Evolutionary conservation across 169 alveolate genomes (phyloP).

Genomic region (Plasmodium malariae): DNA sequence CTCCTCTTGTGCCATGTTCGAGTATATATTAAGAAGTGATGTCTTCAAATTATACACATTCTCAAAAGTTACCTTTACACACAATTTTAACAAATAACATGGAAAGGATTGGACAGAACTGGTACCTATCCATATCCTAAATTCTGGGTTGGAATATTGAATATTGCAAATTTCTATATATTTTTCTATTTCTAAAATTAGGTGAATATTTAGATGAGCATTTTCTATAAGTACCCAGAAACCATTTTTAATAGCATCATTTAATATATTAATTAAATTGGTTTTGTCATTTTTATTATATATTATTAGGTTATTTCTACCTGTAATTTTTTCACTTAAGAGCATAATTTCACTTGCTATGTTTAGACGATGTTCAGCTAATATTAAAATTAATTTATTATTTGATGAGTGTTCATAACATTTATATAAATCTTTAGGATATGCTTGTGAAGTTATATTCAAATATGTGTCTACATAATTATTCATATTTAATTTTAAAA

Average conservation of each 20-base stretch:
- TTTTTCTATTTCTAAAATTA: conserved; percentile 71
- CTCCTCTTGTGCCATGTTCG: conserved; percentile 24
- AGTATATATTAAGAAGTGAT: conserved; percentile 33
- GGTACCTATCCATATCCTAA: conserved; percentile 75
- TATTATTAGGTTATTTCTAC: conserved; percentile 60
- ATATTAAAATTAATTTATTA: conserved; percentile 46
- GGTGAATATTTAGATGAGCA: conserved; percentile 70
- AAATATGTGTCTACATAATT: conserved; percentile 55
- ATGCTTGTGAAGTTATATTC: conserved; percentile 37
- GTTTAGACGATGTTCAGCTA: conserved; percentile 55
- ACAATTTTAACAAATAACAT: conserved; percentile 54
- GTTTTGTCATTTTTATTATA: conserved; percentile 59
- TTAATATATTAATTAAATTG: conserved; percentile 49
- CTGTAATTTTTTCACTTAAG: conserved; percentile 70
- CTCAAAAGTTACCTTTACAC: conserved; percentile 70
- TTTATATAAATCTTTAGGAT: conserved; percentile 70
- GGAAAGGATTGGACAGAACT: conserved; percentile 57
- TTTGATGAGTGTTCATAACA: conserved; percentile 75
- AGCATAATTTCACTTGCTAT: conserved; percentile 71
- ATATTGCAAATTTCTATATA: conserved; percentile 67
- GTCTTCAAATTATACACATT: conserved; percentile 65
- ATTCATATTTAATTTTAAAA: conserved; percentile 62
- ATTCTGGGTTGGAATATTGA: conserved; percentile 75
- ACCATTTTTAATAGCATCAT: conserved; percentile 76
- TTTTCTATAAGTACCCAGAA: conserved; percentile 74